phyloP scores from a whole-genome alignment of 2,329 filamentous ascomycete species.

The Penicillium polonicum region DNA sequence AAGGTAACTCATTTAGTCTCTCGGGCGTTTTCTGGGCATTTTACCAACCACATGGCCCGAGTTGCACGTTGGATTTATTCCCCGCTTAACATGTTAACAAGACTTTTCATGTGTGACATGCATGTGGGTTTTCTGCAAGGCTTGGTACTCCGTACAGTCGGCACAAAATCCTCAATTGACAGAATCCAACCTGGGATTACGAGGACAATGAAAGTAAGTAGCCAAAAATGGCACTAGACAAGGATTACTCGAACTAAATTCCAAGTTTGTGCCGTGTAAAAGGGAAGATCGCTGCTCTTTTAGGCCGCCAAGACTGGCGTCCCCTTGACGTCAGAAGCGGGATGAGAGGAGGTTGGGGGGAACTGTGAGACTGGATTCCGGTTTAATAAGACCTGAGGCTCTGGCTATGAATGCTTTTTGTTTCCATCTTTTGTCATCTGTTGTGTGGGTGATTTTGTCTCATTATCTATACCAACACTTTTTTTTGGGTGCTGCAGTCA shows the following conservation, averaged over 20 bases:
- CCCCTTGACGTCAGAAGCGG: constrained; percentile 24
- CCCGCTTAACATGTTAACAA: background rate
- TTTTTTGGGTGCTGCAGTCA: background rate
- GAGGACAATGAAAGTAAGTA: background rate
- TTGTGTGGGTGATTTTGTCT: background rate
- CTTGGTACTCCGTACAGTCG: background rate
- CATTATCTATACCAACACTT: background rate
- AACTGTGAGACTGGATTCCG: background rate
- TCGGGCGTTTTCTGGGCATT: background rate
- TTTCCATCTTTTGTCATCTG: background rate
- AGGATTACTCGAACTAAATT: background rate
- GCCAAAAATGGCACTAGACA: background rate
- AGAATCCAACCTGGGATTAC: background rate
- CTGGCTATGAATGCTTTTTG: background rate
- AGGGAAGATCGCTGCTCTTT: constrained; percentile 17
- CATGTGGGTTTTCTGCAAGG: background rate
- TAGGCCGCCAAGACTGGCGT: constrained; percentile 15
- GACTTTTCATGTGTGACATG: background rate
- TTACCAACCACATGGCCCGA: background rate
- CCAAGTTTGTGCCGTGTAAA: constrained; percentile 12
- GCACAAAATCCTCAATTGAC: background rate
- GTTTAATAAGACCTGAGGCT: constrained; percentile 5
- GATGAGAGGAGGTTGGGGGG: constrained; percentile 15
- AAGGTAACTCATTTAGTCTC: background rate
- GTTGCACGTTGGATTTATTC: background rate